Evolutionary conservation across 2,329 filamentous ascomycete species (phyloP), one percentile per base, ranked within the genome.

Genomic region (Myriosclerotinia curreyana): DNA sequence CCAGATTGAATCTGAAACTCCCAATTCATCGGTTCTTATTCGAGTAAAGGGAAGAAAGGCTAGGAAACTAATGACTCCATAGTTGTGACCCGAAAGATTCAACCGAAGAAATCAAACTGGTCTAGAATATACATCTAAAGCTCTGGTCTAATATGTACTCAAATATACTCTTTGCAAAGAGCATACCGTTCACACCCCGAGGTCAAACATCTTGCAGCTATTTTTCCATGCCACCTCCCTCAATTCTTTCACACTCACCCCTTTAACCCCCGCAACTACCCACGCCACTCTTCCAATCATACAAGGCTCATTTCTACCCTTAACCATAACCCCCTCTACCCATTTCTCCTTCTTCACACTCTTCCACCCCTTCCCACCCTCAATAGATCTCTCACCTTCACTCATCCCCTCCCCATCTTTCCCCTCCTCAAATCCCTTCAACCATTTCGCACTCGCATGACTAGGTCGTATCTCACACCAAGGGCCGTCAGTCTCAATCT

Each of bases 311-410:
- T 99, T 99, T 66, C 95, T 85, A 0, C 94, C 92, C 78, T 98
- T 99, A 61, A 99, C 85, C 90, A 97, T 94, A 49, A 82, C 83
- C 0, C 93, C 94, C 71, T 91, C 86, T 52, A 85, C 84, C 89
- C 92, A 99, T 76, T 91, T 96, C 79, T 99, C 95, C 79, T 96
- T 98, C 82, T 98, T 99, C 38, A 97, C 89, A 5, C 87, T 82
- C 77, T 90, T 96, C 70, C 88, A 95, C 3, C 1, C 90, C 61
- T 66, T 70, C 71, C 73, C 48, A 75, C 75, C 53, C 68, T 68
- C 62, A 5, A 64, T 51, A 20, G 34, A 38, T 20, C 36, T 59
- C 25, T 64, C 53, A 12, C 31, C 55, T 25, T 61, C 48, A n/a
- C n/a, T 53, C 49, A 64, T 60, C 11, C 74, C 71, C 2, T 68